Evolutionary conservation across 495 filamentous ascomycete species (phyloP).

Genomic region (Elaphomyces granulatus): DNA sequence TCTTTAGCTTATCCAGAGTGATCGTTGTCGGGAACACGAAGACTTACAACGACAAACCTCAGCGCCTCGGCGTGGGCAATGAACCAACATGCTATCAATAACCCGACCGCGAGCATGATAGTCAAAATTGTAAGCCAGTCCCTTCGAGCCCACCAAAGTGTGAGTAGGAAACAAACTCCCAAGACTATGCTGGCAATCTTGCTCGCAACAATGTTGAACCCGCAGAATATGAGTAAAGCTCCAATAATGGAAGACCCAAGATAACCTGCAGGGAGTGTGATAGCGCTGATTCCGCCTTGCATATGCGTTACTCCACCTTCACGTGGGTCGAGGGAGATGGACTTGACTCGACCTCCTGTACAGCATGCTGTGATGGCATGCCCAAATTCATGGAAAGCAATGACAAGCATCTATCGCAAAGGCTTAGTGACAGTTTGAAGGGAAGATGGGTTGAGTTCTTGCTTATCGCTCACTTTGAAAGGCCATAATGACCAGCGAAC

Average conservation of each 20-base stretch:
- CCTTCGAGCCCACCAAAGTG: slow-evolving; percentile 63
- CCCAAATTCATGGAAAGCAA: slow-evolving; percentile 73
- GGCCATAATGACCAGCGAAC: slow-evolving; percentile 60
- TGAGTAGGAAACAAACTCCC: slow-evolving; percentile 59
- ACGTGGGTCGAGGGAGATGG: slow-evolving; percentile 54
- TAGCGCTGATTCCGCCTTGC: slow-evolving; percentile 57
- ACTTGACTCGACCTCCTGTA: slow-evolving; percentile 58
- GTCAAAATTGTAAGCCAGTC: slow-evolving; percentile 67
- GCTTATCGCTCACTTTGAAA: slow-evolving; percentile 55
- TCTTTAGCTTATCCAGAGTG: neutral
- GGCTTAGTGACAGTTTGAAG: too few relatives aligned
- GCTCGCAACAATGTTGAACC: slow-evolving; percentile 65
- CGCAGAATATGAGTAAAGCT: slow-evolving; percentile 62
- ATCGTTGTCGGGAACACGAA: neutral
- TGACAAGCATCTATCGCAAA: slow-evolving; percentile 56
- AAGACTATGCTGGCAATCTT: slow-evolving; percentile 61
- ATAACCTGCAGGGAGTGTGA: slow-evolving; percentile 67
- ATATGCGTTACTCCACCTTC: slow-evolving; percentile 66
- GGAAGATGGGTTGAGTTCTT: neutral
- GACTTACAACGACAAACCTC: slow-evolving; percentile 51
- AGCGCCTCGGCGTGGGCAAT: slow-evolving; percentile 59
- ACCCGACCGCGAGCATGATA: slow-evolving; percentile 49
- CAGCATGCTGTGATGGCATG: slow-evolving; percentile 60
- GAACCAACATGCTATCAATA: slow-evolving; percentile 67
- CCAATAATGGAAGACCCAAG: slow-evolving; percentile 63